Evolutionary conservation across 306 rosid genomes (phyloP).

Genomic region (Vicia faba): DNA sequence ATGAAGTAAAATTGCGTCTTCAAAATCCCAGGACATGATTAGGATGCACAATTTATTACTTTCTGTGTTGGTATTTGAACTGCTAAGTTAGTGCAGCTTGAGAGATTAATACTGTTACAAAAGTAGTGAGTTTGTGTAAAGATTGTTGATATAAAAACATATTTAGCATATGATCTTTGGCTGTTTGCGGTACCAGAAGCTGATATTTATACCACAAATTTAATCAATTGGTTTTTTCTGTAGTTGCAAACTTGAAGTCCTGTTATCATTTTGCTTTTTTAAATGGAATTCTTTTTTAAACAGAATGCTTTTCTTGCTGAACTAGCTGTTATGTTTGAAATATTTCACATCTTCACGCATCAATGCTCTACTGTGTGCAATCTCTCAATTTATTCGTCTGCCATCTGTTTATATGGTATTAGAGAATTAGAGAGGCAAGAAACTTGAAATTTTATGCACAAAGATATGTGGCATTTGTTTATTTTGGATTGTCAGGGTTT

Average conservation of each 20-base stretch:
- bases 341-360: constrained; percentile 23
- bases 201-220: constrained; percentile 15
- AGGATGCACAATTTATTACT: constrained; percentile 19
- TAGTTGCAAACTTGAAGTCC: constrained; percentile 34
- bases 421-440: constrained; percentile 7
- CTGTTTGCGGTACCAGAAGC: constrained; percentile 27
- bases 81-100: no score
- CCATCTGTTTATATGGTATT: constrained; percentile 10
- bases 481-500: constrained; percentile 33
- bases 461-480: constrained; percentile 17
- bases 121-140: constrained; percentile 26
- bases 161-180: constrained; percentile 23
- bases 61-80: constrained; percentile 4
- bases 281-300: no score
- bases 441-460: constrained; percentile 15
- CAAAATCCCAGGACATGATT: constrained; percentile 9
- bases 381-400: constrained; percentile 2
- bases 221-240: constrained; percentile 17
- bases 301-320: constrained; percentile 24
- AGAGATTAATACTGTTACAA: background rate
- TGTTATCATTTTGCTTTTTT: constrained; percentile 11
- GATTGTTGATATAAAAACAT: background rate
- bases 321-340: constrained; percentile 14
- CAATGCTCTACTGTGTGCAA: constrained; percentile 2
- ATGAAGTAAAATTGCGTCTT: constrained; percentile 25